phyloP scores from a whole-genome alignment of 1,284 basidiomycete genomes.

The Rhodotorula sp. region DNA sequence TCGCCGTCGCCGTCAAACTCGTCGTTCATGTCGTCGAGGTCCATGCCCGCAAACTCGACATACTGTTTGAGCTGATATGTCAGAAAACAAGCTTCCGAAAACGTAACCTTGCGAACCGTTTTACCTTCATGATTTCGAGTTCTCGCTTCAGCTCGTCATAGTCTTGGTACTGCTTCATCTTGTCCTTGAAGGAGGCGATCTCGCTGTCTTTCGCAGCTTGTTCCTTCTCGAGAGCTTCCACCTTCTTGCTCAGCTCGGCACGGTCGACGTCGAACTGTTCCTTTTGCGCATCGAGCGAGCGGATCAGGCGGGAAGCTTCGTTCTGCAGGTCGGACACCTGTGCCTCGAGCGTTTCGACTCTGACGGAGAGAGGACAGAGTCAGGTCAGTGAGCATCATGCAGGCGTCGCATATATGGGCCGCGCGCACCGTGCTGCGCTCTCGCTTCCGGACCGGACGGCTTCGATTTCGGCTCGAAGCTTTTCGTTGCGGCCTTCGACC shows the following conservation, averaged over 20 bases:
- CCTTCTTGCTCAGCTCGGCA: slow-evolving; percentile 5
- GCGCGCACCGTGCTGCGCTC: slow-evolving; percentile 63
- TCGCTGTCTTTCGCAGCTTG: slow-evolving; percentile 62
- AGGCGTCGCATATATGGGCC: background rate
- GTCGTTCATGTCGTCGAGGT: slow-evolving; percentile 35
- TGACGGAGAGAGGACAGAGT: slow-evolving; percentile 44
- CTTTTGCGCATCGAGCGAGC: slow-evolving; percentile 69
- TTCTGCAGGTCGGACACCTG: slow-evolving; percentile 70
- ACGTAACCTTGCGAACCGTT: slow-evolving; percentile 22
- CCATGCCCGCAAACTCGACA: slow-evolving; percentile 77
- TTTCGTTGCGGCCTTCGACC: slow-evolving; percentile 89
- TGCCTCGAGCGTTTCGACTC: slow-evolving; percentile 67
- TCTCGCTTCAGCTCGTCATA: slow-evolving; percentile 96
- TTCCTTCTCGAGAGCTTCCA: slow-evolving; percentile 56
- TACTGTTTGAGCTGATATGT: slow-evolving; percentile 57
- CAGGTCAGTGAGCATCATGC: background rate
- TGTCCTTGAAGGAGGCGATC: slow-evolving; percentile 60
- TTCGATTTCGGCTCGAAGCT: slow-evolving; percentile 89
- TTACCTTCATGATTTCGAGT: slow-evolving; percentile 92
- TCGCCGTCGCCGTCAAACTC: slow-evolving; percentile 33
- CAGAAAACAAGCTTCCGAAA: background rate
- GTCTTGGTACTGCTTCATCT: slow-evolving; percentile 70
- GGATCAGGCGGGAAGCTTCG: slow-evolving; percentile 68
- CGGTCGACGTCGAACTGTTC: slow-evolving; percentile 55
- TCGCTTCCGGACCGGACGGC: slow-evolving; percentile 75